Evolutionary conservation across 371 early-diverging fungal species (phyloP).

Genomic region (Blakeslea trispora): DNA sequence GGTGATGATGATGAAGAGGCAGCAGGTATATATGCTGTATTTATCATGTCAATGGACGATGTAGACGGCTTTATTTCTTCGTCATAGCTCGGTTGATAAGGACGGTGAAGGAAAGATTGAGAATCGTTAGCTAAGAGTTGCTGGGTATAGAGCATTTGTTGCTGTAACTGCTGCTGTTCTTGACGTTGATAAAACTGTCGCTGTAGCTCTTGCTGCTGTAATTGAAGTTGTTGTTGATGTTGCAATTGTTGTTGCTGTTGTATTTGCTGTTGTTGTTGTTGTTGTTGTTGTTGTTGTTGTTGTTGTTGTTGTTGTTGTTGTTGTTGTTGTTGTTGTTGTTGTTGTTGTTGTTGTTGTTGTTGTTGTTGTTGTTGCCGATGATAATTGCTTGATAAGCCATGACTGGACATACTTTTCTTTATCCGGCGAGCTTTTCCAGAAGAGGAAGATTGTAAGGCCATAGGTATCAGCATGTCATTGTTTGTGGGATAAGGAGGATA

Average conservation of each 20-base stretch:
- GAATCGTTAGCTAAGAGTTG: background rate
- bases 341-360: conserved; percentile 11
- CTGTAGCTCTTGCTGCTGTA: conserved; percentile 8
- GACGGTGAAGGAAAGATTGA: conserved; percentile 13
- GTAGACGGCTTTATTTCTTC: conserved; percentile 2
- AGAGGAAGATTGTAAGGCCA: conserved; percentile 17
- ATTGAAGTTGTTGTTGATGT: conserved; percentile 16
- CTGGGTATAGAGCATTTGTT: conserved; percentile 5
- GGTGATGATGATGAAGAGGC: too few relatives aligned
- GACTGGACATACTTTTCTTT: conserved; percentile 20
- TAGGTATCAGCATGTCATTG: conserved; percentile 8
- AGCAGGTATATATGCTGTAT: background rate
- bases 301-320: conserved; percentile 12
- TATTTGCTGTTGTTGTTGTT: conserved; percentile 13
- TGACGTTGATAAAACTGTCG: conserved; percentile 14
- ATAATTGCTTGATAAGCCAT: conserved; percentile 17
- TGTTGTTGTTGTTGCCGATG: conserved; percentile 18
- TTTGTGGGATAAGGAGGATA: background rate
- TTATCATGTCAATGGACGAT: background rate
- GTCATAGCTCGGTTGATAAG: conserved; percentile 22
- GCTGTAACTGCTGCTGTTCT: conserved; percentile 11
- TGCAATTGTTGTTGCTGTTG: conserved; percentile 13
- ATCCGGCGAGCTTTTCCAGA: conserved; percentile 20
- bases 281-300: conserved; percentile 12
- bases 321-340: conserved; percentile 17